These are phyloP conservation scores for Pseudohyphozyma bogoriensis DNA, from an alignment of 768 basidiomycete genomes.

Conservation along the genomic window DNA sequence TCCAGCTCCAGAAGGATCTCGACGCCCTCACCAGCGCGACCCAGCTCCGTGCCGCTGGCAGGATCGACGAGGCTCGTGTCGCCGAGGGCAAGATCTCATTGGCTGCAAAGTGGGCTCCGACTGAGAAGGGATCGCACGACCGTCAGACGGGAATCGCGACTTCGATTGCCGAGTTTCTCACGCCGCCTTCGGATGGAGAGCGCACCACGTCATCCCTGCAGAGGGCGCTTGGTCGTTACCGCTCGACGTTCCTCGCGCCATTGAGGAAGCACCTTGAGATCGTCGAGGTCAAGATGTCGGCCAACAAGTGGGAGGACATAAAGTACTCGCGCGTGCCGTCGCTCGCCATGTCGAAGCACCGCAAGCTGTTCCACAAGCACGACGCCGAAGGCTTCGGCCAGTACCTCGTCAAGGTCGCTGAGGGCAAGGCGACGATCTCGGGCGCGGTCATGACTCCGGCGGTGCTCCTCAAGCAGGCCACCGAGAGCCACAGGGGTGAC, in stretches of 20 bases:
- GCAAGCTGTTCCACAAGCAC: slow-evolving; percentile 48
- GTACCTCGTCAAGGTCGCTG: slow-evolving; percentile 52
- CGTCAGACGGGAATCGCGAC: not conserved
- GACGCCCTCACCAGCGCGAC: slow-evolving; percentile 18
- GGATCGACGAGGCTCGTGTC: not conserved
- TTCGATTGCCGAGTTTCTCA: slow-evolving; percentile 2
- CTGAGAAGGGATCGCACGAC: slow-evolving; percentile 27
- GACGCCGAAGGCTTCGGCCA: slow-evolving; percentile 50
- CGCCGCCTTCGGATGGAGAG: not conserved
- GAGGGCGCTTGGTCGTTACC: slow-evolving; percentile 37
- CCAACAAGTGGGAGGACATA: slow-evolving; percentile 44
- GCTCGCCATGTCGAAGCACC: slow-evolving; percentile 54
- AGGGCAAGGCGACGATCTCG: slow-evolving; percentile 50
- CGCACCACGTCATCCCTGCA: not conserved
- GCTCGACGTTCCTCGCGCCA: slow-evolving; percentile 52
- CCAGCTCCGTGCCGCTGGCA: not conserved
- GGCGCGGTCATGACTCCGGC: slow-evolving; percentile 49
- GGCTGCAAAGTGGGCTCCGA: slow-evolving; percentile 32
- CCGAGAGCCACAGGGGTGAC: not conserved
- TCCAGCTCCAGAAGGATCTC: slow-evolving; percentile 27
- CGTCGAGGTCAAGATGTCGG: slow-evolving; percentile 56
- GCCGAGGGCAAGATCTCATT: slow-evolving; percentile 20
- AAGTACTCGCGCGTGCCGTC: slow-evolving; percentile 53
- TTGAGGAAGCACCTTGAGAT: slow-evolving; percentile 45
- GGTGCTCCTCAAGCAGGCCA: slow-evolving; percentile 27